Percentiles rank a stretch among this genome's conserved stretches.
Conservation (phyloP, 257 asterid species). For the Scutellaria baicalensis region DNA sequence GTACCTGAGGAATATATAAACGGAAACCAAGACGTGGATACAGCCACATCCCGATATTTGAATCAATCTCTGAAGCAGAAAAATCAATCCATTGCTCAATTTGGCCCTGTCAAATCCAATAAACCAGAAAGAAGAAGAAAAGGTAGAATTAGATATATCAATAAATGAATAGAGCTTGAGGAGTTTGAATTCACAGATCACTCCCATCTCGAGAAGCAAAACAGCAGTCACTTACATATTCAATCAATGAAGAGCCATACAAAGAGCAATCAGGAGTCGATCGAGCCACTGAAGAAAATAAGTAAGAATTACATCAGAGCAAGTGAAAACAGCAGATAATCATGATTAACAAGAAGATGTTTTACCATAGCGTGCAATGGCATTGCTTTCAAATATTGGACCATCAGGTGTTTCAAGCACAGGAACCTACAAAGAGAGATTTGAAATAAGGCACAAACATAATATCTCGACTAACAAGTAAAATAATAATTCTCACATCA, state of each 20-base stretch:
- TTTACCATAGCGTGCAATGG: slow-evolving; percentile 90
- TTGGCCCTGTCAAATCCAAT: slow-evolving; percentile 27
- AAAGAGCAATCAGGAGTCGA: slow-evolving; percentile 41
- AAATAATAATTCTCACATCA: background rate
- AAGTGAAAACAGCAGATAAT: background rate
- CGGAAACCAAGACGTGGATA: slow-evolving; percentile 39
- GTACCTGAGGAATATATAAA: slow-evolving; percentile 35
- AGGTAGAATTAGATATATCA: background rate
- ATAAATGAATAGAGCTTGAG: background rate
- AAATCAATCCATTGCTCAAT: slow-evolving; percentile 63
- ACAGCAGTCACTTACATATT: slow-evolving; percentile 45
- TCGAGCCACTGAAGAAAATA: slow-evolving; percentile 41
- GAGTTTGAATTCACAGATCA: background rate
- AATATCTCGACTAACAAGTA: background rate
- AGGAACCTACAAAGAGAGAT: slow-evolving; percentile 49
- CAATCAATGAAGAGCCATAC: slow-evolving; percentile 64
- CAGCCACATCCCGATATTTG: slow-evolving; percentile 17
- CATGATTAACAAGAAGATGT: background rate
- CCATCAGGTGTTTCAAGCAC: slow-evolving; percentile 96
- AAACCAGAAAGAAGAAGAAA: background rate
- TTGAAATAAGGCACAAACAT: background rate
- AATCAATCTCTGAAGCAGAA: slow-evolving; percentile 40
- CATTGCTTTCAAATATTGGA: slow-evolving; percentile 80
- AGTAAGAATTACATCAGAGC: background rate
- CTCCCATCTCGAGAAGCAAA: background rate